phyloP scores from a whole-genome alignment of 371 early-diverging fungal species.

The Lichtheimia hyalospora region DNA sequence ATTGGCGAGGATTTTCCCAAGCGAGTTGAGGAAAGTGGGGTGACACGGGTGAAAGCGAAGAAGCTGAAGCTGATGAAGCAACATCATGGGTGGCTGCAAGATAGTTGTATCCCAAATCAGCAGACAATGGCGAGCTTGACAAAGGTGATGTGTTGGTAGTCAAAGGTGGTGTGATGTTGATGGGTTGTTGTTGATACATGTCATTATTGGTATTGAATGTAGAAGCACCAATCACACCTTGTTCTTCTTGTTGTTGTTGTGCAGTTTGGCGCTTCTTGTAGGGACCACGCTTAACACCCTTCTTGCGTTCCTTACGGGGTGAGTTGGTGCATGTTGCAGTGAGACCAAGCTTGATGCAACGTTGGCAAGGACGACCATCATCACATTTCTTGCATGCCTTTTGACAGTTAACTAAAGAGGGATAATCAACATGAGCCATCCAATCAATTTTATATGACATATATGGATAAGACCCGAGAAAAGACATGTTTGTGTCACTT shows the following conservation, averaged over 20 bases:
- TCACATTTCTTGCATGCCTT: constrained; percentile 94
- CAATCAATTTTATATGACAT: no score
- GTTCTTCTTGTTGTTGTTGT: not conserved
- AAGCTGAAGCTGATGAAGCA: not conserved
- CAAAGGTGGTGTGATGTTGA: constrained; percentile 4
- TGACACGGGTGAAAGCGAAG: not conserved
- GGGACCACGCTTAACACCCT: constrained; percentile 84
- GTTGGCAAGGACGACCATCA: constrained; percentile 82
- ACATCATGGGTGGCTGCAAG: not conserved
- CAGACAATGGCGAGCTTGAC: constrained; percentile 9
- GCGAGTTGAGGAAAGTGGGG: not conserved
- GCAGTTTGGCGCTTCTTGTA: constrained; percentile 57
- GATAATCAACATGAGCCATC: not conserved
- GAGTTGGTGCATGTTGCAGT: constrained; percentile 76
- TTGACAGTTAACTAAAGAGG: constrained; percentile 76
- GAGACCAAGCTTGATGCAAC: constrained; percentile 78
- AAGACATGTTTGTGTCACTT: not conserved
- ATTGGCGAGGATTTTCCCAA: not conserved
- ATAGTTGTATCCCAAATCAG: not conserved
- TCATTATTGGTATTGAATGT: constrained; percentile 2
- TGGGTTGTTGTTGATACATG: not conserved
- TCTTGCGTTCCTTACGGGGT: constrained; percentile 81
- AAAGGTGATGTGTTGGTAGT: constrained; percentile 1
- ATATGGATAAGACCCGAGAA: not conserved
- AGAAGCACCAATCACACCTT: not conserved